Conservation (phyloP, 192 early-diverging fungal species). For the Umbelopsis vinacea region DNA sequence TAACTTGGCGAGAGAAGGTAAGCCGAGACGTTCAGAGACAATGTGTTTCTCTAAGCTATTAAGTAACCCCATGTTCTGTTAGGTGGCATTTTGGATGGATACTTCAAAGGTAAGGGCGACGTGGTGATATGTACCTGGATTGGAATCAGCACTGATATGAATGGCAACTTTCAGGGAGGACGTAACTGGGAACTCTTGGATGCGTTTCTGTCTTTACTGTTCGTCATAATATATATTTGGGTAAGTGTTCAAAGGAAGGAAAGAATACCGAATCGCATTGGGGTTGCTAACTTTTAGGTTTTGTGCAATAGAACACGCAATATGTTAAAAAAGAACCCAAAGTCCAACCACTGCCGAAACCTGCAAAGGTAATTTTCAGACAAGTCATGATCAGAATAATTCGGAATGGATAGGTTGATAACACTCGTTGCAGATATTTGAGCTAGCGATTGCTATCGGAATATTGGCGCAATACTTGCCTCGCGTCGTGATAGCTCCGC, state of each 20-base stretch:
- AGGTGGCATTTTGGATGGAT: constrained; percentile 26
- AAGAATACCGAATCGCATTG: not conserved
- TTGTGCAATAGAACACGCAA: constrained; percentile 46
- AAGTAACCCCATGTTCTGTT: not conserved
- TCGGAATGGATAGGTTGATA: too few species aligned
- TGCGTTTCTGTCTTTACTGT: constrained; percentile 48
- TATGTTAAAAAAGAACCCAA: constrained; percentile 40
- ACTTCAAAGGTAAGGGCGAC: constrained; percentile 21
- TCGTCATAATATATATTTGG: constrained; percentile 54
- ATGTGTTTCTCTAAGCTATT: not conserved
- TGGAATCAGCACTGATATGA: not conserved
- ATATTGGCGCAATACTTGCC: constrained; percentile 66
- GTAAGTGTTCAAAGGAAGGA: constrained; percentile 19
- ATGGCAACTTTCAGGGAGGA: constrained; percentile 29
- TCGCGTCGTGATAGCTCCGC: constrained; percentile 61
- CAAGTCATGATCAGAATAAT: too few species aligned
- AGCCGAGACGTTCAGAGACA: not conserved
- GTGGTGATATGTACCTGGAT: not conserved
- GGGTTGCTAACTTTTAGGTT: not conserved
- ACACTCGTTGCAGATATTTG: constrained; percentile 29
- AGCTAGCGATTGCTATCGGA: constrained; percentile 48
- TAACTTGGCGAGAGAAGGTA: constrained; percentile 10
- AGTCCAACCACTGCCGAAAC: constrained; percentile 49
- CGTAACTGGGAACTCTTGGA: constrained; percentile 67
- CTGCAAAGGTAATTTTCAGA: constrained; percentile 6